phyloP scores from a whole-genome alignment of 768 basidiomycete species.

The Erythrobasidium yunnanense region DNA sequence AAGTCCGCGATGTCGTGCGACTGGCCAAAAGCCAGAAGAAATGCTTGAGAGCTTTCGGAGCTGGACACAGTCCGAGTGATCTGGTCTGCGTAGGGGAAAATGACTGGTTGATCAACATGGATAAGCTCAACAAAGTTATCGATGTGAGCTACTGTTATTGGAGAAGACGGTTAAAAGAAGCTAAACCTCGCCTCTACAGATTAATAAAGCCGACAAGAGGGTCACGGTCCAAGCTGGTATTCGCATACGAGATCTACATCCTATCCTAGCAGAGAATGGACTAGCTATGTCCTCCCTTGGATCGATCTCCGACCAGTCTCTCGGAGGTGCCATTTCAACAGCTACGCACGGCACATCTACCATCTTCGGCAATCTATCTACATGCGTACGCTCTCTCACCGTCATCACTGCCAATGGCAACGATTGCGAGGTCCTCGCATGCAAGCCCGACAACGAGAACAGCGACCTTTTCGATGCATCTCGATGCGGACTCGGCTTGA shows the following conservation, averaged over 20 bases:
- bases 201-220: constrained; percentile 57
- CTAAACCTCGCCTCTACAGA: too few species aligned
- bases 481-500: constrained; percentile 78
- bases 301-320: constrained; percentile 89
- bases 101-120: constrained; percentile 73
- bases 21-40: constrained; percentile 63
- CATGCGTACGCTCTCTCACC: constrained; percentile 62
- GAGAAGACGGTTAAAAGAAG: background rate
- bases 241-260: constrained; percentile 24
- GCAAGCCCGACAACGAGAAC: constrained; percentile 50
- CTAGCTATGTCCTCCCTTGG: constrained; percentile 88
- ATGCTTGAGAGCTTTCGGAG: constrained; percentile 68
- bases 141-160: constrained; percentile 51
- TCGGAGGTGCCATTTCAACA: constrained; percentile 84
- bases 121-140: constrained; percentile 58
- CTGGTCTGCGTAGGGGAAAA: constrained; percentile 63
- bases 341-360: constrained; percentile 90
- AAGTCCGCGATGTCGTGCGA: constrained; percentile 67
- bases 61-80: constrained; percentile 89
- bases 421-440: too few species aligned
- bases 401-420: constrained; percentile 58
- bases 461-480: constrained; percentile 75
- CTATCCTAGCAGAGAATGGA: constrained; percentile 50
- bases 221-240: constrained; percentile 69
- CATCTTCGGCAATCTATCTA: constrained; percentile 66